Conservation (phyloP, 306 rosid species). For the Purshia tridentata region DNA sequence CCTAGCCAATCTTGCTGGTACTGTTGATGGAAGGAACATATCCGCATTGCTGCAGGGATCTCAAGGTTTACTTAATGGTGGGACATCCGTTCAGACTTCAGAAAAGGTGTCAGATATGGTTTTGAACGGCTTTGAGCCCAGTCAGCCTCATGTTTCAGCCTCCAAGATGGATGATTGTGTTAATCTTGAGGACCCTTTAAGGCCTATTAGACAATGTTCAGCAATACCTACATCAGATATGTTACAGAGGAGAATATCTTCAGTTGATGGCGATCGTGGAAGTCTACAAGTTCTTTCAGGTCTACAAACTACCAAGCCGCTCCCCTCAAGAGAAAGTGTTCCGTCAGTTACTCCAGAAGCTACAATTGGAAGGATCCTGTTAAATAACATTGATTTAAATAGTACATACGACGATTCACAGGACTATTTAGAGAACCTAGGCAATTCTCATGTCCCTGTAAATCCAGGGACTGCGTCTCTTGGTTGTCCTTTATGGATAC, state of each 20-base stretch:
- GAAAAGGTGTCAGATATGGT: conserved; percentile 42
- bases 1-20: conserved; percentile 55
- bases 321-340: conserved; percentile 29
- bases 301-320: conserved; percentile 25
- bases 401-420: conserved; percentile 43
- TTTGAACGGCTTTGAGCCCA: conserved; percentile 34
- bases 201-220: conserved; percentile 30
- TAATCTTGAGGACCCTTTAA: conserved; percentile 26
- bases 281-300: conserved; percentile 34
- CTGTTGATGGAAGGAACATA: conserved; percentile 50
- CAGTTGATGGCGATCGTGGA: conserved; percentile 32
- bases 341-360: conserved; percentile 31
- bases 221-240: conserved; percentile 32
- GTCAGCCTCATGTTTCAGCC: conserved; percentile 41
- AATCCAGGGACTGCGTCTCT: conserved; percentile 35
- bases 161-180: conserved; percentile 30
- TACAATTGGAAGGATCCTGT: conserved; percentile 34
- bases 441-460: conserved; percentile 32
- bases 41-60: conserved; percentile 57
- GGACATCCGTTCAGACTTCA: conserved; percentile 31
- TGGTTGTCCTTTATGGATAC: conserved; percentile 41
- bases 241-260: conserved; percentile 35
- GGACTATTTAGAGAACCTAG: conserved; percentile 37
- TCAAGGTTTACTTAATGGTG: conserved; percentile 48
- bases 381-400: conserved; percentile 61